Conservation (phyloP, 1,284 basidiomycete genomes). For the Rhodotorula mucilaginosa region DNA sequence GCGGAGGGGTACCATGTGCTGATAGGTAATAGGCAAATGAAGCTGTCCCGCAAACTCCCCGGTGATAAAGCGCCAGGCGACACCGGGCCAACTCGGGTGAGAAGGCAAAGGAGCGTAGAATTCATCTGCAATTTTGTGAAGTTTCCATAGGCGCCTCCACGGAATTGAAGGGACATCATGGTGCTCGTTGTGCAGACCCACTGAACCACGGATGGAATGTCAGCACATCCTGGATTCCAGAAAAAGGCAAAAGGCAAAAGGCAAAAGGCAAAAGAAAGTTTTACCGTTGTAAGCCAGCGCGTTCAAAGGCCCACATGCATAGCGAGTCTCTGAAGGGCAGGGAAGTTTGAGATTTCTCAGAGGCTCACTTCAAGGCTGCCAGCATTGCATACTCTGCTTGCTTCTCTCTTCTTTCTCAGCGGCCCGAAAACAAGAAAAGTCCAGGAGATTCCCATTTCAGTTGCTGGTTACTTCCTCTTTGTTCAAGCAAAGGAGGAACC, state of each 20-base stretch:
- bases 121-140: conserved; percentile 80
- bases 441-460: too few species aligned
- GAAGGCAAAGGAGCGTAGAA: conserved; percentile 85
- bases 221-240: not conserved
- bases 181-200: conserved; percentile 91
- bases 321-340: too few species aligned
- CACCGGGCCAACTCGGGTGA: conserved; percentile 91
- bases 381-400: too few species aligned
- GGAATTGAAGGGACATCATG: conserved; percentile 94
- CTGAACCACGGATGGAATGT: conserved; percentile 43
- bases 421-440: too few species aligned
- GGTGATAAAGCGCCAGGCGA: conserved; percentile 85
- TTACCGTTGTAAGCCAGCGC: conserved; percentile 81
- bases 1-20: too few species aligned
- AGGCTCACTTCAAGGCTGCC: too few species aligned
- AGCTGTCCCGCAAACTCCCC: too few species aligned
- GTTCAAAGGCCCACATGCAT: conserved; percentile 69
- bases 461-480: too few species aligned
- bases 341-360: too few species aligned
- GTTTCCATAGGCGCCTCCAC: conserved; percentile 87
- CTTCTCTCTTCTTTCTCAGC: too few species aligned
- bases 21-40: too few species aligned
- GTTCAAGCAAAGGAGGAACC: too few species aligned
- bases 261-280: not conserved
- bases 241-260: not conserved